These are phyloP conservation scores for Tolypocladium inflatum DNA, from an alignment of 2,329 filamentous ascomycete genomes.

Conservation along the genomic window DNA sequence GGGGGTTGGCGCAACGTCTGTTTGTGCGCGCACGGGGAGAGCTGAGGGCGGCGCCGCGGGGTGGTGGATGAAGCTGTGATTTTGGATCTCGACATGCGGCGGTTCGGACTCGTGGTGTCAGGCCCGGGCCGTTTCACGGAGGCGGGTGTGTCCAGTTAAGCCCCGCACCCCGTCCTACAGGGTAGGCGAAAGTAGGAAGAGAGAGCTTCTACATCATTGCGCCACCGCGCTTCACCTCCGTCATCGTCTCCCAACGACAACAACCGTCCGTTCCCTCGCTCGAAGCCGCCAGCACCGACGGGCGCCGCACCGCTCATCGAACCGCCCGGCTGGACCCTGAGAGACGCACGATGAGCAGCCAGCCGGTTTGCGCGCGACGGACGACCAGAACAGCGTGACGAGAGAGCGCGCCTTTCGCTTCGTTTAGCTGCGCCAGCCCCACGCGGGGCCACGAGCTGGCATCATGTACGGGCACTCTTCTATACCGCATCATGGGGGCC, in stretches of 20 bases:
- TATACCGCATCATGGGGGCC: neutral
- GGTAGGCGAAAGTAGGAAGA: neutral
- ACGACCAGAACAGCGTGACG: neutral
- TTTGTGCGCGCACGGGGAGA: neutral
- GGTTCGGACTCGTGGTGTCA: too few species aligned
- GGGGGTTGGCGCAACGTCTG: neutral
- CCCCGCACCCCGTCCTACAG: neutral
- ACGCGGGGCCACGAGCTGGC: constrained; percentile 8
- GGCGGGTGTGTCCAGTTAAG: too few species aligned
- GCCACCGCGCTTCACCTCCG: neutral
- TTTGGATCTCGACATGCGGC: neutral
- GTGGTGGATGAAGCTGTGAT: neutral
- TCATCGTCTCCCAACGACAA: neutral
- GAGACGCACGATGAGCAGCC: neutral
- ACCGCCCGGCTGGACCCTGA: neutral
- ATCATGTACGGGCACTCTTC: constrained; percentile 9
- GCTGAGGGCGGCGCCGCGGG: neutral
- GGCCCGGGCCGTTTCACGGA: neutral
- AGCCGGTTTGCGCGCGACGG: neutral
- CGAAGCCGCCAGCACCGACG: neutral
- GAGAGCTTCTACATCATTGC: neutral
- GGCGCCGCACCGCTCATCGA: neutral
- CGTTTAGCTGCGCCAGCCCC: constrained; percentile 1
- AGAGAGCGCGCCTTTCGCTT: neutral
- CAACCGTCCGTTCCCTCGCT: neutral